Percentiles rank a stretch among this genome's conserved stretches.
phyloP scores from a whole-genome alignment of 176 grass and related monocot genomes.

The Raddia guianensis region DNA sequence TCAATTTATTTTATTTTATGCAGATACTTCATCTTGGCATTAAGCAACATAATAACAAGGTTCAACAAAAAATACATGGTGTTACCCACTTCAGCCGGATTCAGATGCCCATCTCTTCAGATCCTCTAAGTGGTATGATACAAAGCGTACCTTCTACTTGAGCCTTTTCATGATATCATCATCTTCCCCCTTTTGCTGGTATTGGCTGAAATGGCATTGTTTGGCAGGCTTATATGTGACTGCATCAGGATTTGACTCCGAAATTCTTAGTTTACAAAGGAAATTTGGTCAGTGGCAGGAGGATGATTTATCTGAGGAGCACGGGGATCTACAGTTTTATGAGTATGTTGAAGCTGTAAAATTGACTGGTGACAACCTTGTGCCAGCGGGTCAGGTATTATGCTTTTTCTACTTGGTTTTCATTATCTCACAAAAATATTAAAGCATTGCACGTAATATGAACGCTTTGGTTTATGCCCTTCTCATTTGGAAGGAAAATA shows the following conservation, averaged over 20 bases:
- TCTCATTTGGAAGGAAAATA: slow-evolving; percentile 5
- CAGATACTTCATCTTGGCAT: slow-evolving; percentile 70
- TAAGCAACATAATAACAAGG: slow-evolving; percentile 63
- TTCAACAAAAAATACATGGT: slow-evolving; percentile 59
- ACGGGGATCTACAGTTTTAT: slow-evolving; percentile 79
- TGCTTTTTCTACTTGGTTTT: slow-evolving; percentile 2
- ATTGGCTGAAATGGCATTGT: slow-evolving; percentile 36
- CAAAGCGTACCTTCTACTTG: slow-evolving; percentile 32
- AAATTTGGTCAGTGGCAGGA: slow-evolving; percentile 95
- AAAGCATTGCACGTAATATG: not conserved
- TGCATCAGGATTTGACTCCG: slow-evolving; percentile 74
- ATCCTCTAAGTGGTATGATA: slow-evolving; percentile 81
- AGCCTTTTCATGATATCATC: slow-evolving; percentile 28
- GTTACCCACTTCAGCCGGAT: slow-evolving; percentile 81
- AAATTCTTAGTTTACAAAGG: slow-evolving; percentile 78
- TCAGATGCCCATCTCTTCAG: slow-evolving; percentile 63
- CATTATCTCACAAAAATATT: slow-evolving; percentile 1
- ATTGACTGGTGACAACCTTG: slow-evolving; percentile 75
- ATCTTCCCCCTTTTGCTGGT: slow-evolving; percentile 16
- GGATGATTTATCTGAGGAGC: slow-evolving; percentile 54
- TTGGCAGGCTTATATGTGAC: slow-evolving; percentile 80
- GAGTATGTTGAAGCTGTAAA: slow-evolving; percentile 92
- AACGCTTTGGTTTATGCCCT: slow-evolving; percentile 30
- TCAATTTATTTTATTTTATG: slow-evolving; percentile 47
- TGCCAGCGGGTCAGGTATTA: slow-evolving; percentile 84